These are phyloP conservation scores for Liriodendron chinense DNA, from an alignment of 164 flowering plant species.

Conservation along the genomic window DNA sequence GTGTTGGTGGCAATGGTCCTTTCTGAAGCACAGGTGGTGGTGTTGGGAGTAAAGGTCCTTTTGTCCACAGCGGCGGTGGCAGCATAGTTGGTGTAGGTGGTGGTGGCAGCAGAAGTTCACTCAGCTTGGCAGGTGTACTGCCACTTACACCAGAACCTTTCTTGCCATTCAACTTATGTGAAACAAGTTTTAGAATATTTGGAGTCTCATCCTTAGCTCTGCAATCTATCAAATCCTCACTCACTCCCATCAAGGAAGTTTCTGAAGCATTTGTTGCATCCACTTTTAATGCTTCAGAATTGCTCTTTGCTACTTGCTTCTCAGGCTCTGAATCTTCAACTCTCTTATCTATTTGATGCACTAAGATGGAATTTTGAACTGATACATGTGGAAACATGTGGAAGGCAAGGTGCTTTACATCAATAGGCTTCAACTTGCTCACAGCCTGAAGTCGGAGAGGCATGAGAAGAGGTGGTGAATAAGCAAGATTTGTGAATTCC, in stretches of 20 bases:
- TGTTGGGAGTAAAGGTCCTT: slow-evolving; percentile 9
- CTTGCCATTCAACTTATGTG: slow-evolving; percentile 3
- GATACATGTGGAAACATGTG: slow-evolving; percentile 37
- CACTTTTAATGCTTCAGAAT: slow-evolving; percentile 2
- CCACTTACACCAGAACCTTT: background rate
- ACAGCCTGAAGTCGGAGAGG: slow-evolving; percentile 55
- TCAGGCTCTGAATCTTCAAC: slow-evolving; percentile 6
- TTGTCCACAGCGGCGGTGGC: background rate
- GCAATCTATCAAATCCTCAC: too few species aligned
- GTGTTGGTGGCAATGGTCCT: slow-evolving; percentile 21
- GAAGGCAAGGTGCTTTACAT: slow-evolving; percentile 55
- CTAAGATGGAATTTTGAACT: slow-evolving; percentile 12
- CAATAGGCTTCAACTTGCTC: slow-evolving; percentile 61
- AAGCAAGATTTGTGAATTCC: slow-evolving; percentile 23
- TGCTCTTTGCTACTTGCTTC: slow-evolving; percentile 14
- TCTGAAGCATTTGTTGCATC: background rate
- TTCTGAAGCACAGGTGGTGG: slow-evolving; percentile 5
- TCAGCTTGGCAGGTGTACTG: slow-evolving; percentile 2
- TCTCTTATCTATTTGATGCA: slow-evolving; percentile 9
- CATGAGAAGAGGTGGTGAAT: slow-evolving; percentile 44
- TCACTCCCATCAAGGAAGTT: background rate
- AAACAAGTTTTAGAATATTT: slow-evolving; percentile 3
- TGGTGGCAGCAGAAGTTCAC: background rate
- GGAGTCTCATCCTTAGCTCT: slow-evolving; percentile 4
- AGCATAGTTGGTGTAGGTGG: slow-evolving; percentile 2